A percentile compares a stretch with the other conserved stretches of the same genome.
These are phyloP conservation scores for Myotisia sp. DNA, from an alignment of 2,329 filamentous ascomycete species.

Conservation along the genomic window DNA sequence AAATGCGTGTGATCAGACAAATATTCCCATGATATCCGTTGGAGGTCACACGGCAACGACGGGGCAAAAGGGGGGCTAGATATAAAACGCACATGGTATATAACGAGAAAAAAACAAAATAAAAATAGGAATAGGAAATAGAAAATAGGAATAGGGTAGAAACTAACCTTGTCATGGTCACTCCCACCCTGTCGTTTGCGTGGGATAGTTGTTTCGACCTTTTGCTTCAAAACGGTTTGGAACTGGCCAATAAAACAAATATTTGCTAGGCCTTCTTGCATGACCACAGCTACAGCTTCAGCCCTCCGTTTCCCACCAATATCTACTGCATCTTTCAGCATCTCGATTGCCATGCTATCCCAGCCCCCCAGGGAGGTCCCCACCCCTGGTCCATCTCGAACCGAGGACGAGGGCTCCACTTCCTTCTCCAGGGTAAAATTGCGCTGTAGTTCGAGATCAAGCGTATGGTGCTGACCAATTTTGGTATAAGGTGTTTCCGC, in stretches of 20 bases:
- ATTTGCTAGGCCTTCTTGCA: constrained; percentile 57
- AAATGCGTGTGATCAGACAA: too few species aligned
- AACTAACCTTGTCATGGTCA: constrained; percentile 35
- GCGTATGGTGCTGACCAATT: constrained; percentile 53
- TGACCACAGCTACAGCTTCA: constrained; percentile 76
- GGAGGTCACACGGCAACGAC: too few species aligned
- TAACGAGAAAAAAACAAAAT: neutral
- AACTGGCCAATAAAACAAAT: constrained; percentile 39
- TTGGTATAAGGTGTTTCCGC: constrained; percentile 55
- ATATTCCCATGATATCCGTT: too few species aligned
- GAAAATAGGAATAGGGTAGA: neutral
- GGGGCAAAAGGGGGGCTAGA: too few species aligned
- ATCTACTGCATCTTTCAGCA: constrained; percentile 64
- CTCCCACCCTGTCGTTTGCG: constrained; percentile 34
- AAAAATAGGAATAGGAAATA: neutral
- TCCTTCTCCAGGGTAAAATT: constrained; percentile 81
- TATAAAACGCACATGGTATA: too few species aligned
- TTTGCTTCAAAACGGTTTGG: constrained; percentile 36
- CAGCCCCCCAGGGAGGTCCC: constrained; percentile 43
- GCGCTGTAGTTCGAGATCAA: constrained; percentile 74
- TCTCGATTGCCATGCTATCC: constrained; percentile 75
- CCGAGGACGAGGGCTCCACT: constrained; percentile 33
- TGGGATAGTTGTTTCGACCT: constrained; percentile 34
- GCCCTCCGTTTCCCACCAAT: constrained; percentile 55
- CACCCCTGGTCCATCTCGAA: constrained; percentile 12